Base-by-base conservation (phyloP, 164 flowering plant species). In the Magnolia kwangsiensis region DNA sequence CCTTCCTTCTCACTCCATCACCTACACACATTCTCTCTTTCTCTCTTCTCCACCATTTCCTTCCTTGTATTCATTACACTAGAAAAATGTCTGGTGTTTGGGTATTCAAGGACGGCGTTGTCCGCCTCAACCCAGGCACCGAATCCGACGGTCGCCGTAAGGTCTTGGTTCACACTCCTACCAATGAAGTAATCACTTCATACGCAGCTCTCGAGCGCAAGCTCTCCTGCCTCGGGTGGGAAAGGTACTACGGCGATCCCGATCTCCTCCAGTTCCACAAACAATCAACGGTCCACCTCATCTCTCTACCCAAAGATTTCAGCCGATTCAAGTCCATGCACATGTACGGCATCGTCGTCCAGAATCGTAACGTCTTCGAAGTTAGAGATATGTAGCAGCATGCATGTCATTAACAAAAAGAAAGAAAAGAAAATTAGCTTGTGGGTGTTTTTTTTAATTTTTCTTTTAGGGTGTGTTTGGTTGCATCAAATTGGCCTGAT, bases 291-390 rank as follows among this genome's bases (percentile, higher is more conserved):
- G 84, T 90, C 45, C 88, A 95, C 27, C 88, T 95, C 77, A 91
- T 95, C 75, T 95, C 98, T 3, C 94, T 95, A 51, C 98, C 98
- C 0, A 87, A 73, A 78, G 97, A 95, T 31, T 95, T 91, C 81
- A 76, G n/a, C 83, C 86, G 77, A 79, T 86, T 94, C 86, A 91
- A 80, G 85, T 89, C 95, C 83, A 87, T 92, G 78, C 95, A 93
- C 80, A 93, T 93, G 98, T 91, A 81, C 63, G 98, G 91, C 67
- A 91, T 93, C 71, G 98, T 93, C 21, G 97, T 94, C 61, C 91
- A 94, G 75, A 91, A 88, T 75, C 89, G 89, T 21, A 89, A 88
- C 74, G 10, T 84, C 7, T 94, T 94, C 70, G 90, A 90, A 84
- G 98, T 94, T 8, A 84, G 91, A 37, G 98, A 93, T 72, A 74